Conservation (phyloP, 2,329 filamentous ascomycete species). For the Cytospora leucostoma region DNA sequence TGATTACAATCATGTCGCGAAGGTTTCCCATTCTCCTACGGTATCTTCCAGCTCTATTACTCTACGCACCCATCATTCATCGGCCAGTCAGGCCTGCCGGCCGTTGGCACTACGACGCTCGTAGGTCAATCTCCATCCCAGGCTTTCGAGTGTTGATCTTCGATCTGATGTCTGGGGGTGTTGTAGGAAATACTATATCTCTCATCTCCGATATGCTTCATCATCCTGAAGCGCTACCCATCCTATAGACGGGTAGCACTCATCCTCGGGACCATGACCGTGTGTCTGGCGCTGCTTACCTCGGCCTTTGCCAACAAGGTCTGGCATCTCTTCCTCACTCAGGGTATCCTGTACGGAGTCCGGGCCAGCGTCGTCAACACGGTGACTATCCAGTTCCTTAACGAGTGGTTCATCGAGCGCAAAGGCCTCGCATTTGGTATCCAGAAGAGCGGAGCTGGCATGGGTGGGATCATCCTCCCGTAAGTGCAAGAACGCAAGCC, state of each 20-base stretch:
- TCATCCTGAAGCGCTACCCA: slow-evolving; percentile 48
- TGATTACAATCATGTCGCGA: too few species aligned
- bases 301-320: slow-evolving; percentile 55
- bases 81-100: slow-evolving; percentile 31
- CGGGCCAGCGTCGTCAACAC: slow-evolving; percentile 58
- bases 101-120: too few species aligned
- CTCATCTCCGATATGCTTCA: slow-evolving; percentile 31
- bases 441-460: slow-evolving; percentile 58
- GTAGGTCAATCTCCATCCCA: too few species aligned
- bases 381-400: slow-evolving; percentile 58
- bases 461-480: slow-evolving; percentile 53
- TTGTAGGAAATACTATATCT: too few species aligned
- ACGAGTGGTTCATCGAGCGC: slow-evolving; percentile 61
- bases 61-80: slow-evolving; percentile 59
- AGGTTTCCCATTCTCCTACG: slow-evolving; percentile 70
- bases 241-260: slow-evolving; percentile 44
- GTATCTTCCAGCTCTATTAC: slow-evolving; percentile 72
- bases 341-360: slow-evolving; percentile 62
- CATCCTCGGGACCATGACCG: slow-evolving; percentile 49
- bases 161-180: too few species aligned
- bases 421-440: slow-evolving; percentile 63
- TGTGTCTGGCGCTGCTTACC: slow-evolving; percentile 53
- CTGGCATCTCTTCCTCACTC: slow-evolving; percentile 57
- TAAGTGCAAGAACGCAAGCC: slow-evolving; percentile 47
- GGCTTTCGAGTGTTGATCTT: too few species aligned